Evolutionary conservation across 495 filamentous ascomycete genomes (phyloP).

Genomic region (Podospora pseudoanserina): DNA sequence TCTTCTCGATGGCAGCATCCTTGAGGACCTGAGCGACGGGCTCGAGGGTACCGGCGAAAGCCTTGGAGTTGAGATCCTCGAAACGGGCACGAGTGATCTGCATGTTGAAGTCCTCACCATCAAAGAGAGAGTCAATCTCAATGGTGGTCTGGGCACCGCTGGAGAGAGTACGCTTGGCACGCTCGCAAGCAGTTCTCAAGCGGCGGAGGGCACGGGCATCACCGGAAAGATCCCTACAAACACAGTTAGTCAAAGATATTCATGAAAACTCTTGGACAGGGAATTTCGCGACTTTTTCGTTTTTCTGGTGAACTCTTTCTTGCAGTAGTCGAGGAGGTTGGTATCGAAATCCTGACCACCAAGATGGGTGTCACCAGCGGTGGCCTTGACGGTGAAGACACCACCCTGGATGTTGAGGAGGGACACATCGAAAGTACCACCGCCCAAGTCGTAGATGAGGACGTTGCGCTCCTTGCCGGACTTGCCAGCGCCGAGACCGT

Average conservation of each 20-base stretch:
- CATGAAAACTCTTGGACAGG: background rate
- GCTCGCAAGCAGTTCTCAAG: slow-evolving; percentile 97
- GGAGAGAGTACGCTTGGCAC: slow-evolving; percentile 97
- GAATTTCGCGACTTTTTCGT: slow-evolving; percentile 55
- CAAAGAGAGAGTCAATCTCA: slow-evolving; percentile 97
- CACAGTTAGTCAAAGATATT: too few relatives aligned
- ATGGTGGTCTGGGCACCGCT: slow-evolving; percentile 96
- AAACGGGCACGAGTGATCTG: slow-evolving; percentile 99
- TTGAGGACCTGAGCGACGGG: slow-evolving; percentile 98
- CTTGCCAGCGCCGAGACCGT: slow-evolving; percentile 93
- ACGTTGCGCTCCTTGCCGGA: slow-evolving; percentile 95
- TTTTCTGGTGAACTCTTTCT: slow-evolving; percentile 88
- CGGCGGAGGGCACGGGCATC: slow-evolving; percentile 96
- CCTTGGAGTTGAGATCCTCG: slow-evolving; percentile 96
- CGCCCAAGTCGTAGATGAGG: slow-evolving; percentile 98
- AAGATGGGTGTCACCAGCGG: slow-evolving; percentile 97
- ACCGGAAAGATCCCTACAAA: slow-evolving; percentile 58
- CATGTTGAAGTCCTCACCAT: slow-evolving; percentile 97
- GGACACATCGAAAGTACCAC: slow-evolving; percentile 99
- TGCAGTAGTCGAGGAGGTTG: slow-evolving; percentile 94
- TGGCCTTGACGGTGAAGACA: slow-evolving; percentile 99
- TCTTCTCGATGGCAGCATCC: slow-evolving; percentile 93
- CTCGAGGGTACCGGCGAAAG: slow-evolving; percentile 94
- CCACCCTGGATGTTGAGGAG: slow-evolving; percentile 98
- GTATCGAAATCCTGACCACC: slow-evolving; percentile 99